These are phyloP conservation scores for Geranium rotundifolium DNA, from an alignment of 345 rosid species.

Conservation along the genomic window DNA sequence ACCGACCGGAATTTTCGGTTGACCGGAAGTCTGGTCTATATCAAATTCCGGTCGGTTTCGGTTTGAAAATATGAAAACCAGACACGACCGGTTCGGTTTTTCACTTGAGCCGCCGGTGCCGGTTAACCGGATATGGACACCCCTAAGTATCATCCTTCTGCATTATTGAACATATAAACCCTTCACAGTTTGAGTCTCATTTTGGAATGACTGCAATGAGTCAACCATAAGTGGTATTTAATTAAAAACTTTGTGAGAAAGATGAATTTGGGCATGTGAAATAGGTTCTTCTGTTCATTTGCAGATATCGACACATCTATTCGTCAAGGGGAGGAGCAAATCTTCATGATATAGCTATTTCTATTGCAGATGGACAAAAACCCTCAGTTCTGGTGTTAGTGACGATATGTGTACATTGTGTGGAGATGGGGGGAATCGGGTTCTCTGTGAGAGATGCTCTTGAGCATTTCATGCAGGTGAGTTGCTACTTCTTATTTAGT, in stretches of 20 bases:
- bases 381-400: constrained; percentile 49
- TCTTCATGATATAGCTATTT: constrained; percentile 90
- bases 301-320: constrained; percentile 87
- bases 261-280: constrained; percentile 10
- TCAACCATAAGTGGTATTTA: constrained; percentile 71
- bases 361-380: constrained; percentile 73
- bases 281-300: constrained; percentile 7
- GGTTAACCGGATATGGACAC: no score
- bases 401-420: constrained; percentile 85
- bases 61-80: no score
- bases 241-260: constrained; percentile 3
- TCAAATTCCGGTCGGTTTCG: no score
- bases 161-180: constrained; percentile 60
- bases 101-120: no score
- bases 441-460: constrained; percentile 71
- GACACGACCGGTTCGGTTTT: no score
- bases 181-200: constrained; percentile 98
- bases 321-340: constrained; percentile 61
- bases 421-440: constrained; percentile 70
- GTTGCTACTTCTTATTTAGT: no score
- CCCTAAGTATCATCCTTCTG: constrained; percentile 3
- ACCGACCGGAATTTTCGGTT: no score
- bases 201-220: constrained; percentile 99
- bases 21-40: no score
- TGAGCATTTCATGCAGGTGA: constrained; percentile 81